phyloP scores from a whole-genome alignment of 495 filamentous ascomycete species.

The Penicillium waksmanii region DNA sequence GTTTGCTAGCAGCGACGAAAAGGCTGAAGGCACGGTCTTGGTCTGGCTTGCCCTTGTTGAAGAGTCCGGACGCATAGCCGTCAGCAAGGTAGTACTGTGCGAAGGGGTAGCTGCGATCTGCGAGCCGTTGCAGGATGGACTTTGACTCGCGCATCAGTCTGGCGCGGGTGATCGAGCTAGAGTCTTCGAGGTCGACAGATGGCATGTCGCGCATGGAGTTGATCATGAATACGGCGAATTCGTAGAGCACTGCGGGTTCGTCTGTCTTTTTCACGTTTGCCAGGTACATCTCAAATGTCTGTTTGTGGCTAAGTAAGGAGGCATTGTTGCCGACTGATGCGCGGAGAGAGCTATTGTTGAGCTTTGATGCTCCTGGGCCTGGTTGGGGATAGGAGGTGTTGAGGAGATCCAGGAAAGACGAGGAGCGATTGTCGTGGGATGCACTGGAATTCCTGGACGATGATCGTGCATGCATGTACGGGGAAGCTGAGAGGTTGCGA shows the following conservation, averaged over 20 bases:
- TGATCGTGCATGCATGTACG: constrained; percentile 54
- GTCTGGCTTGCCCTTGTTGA: constrained; percentile 90
- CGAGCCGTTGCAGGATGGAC: constrained; percentile 81
- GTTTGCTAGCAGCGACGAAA: constrained; percentile 92
- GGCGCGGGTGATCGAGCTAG: constrained; percentile 51
- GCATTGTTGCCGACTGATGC: constrained; percentile 84
- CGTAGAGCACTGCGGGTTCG: constrained; percentile 85
- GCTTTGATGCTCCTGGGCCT: constrained; percentile 69
- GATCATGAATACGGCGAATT: constrained; percentile 93
- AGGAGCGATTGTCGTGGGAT: constrained; percentile 76
- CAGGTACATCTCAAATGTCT: constrained; percentile 97
- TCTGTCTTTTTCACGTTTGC: constrained; percentile 96
- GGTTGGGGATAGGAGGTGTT: constrained; percentile 89
- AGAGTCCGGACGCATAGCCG: constrained; percentile 90
- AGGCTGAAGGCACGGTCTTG: constrained; percentile 87
- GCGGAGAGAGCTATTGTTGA: constrained; percentile 77
- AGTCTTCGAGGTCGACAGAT: constrained; percentile 41
- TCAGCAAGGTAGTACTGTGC: constrained; percentile 98
- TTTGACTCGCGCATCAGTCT: constrained; percentile 86
- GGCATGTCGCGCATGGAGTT: constrained; percentile 74
- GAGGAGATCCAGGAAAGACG: constrained; percentile 84
- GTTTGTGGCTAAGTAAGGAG: constrained; percentile 82
- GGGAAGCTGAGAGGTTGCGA: constrained; percentile 60
- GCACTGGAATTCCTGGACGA: constrained; percentile 61
- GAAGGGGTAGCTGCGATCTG: constrained; percentile 88